A percentile compares a stretch with the other conserved stretches of the same genome.
phyloP scores from a whole-genome alignment of 441 rosid genomes.

The Corymbia citriodora region DNA sequence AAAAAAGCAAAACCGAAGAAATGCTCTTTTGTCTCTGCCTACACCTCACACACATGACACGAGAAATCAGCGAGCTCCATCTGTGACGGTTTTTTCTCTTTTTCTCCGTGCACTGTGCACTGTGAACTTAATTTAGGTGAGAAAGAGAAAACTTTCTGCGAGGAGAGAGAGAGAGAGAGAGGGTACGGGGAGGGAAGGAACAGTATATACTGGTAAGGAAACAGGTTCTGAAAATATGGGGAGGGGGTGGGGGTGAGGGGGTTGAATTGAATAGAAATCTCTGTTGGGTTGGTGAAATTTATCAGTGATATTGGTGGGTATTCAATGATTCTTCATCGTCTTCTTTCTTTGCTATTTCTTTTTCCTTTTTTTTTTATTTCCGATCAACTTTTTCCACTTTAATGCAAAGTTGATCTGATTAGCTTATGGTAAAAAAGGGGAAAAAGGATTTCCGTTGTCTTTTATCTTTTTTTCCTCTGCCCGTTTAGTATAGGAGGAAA shows the following conservation, averaged over 20 bases:
- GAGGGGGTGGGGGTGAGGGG: conserved; percentile 5
- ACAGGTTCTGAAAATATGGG: conserved; percentile 36
- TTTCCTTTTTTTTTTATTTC: neutral
- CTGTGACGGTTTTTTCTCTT: neutral
- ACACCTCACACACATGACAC: conserved; percentile 4
- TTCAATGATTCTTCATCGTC: conserved; percentile 29
- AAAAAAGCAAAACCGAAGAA: conserved; percentile 35
- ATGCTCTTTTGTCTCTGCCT: conserved; percentile 29
- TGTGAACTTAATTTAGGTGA: neutral
- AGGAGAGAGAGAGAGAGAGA: neutral
- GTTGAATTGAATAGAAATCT: conserved; percentile 4
- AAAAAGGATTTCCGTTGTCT: neutral
- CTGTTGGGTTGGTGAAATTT: conserved; percentile 25
- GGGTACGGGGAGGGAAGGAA: conserved; percentile 7
- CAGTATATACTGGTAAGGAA: conserved; percentile 10
- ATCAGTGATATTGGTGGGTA: conserved; percentile 28
- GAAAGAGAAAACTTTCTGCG: neutral
- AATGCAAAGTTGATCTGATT: neutral
- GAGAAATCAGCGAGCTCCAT: neutral
- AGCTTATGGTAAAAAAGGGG: neutral
- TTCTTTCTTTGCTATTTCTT: neutral
- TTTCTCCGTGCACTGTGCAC: neutral
- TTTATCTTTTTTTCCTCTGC: neutral
- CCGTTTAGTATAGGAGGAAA: neutral
- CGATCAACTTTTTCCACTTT: neutral